Evolutionary conservation across 768 basidiomycete genomes (phyloP).

Genomic region (Kwoniella sp.): DNA sequence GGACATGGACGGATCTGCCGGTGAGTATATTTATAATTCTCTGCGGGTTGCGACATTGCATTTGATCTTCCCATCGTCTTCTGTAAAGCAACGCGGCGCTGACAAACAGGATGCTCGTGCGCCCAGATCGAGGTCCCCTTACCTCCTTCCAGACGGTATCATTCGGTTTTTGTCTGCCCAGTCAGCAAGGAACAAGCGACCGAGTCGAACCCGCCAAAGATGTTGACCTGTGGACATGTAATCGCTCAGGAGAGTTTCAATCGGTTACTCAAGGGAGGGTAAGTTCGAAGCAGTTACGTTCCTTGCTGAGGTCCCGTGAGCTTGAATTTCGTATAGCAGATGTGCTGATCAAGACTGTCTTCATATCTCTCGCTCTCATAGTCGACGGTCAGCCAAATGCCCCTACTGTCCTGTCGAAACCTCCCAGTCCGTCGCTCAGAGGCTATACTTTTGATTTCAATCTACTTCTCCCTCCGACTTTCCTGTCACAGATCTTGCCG

Average conservation of each 20-base stretch:
- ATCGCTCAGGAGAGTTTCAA: slow-evolving; percentile 87
- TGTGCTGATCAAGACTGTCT: background rate
- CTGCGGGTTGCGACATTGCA: too few relatives aligned
- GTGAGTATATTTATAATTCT: too few relatives aligned
- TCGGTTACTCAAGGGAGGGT: slow-evolving; percentile 85
- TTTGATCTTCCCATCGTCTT: too few relatives aligned
- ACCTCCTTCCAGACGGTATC: slow-evolving; percentile 82
- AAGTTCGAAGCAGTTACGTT: too few relatives aligned
- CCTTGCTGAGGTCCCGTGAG: too few relatives aligned
- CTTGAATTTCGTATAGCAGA: too few relatives aligned
- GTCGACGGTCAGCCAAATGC: slow-evolving; percentile 78
- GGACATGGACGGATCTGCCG: slow-evolving; percentile 82
- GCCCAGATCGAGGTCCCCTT: slow-evolving; percentile 93
- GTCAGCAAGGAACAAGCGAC: slow-evolving; percentile 97
- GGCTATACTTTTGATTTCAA: slow-evolving; percentile 54
- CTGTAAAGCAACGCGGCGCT: too few relatives aligned
- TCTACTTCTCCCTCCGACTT: background rate
- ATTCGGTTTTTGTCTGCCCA: slow-evolving; percentile 95
- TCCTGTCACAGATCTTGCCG: too few relatives aligned
- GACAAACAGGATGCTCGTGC: too few relatives aligned
- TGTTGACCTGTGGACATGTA: slow-evolving; percentile 95
- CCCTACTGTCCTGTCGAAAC: slow-evolving; percentile 88
- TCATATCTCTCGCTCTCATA: slow-evolving; percentile 49
- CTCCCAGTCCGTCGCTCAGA: slow-evolving; percentile 48
- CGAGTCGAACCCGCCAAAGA: slow-evolving; percentile 92